Evolutionary conservation across 2,329 filamentous ascomycete species (phyloP).

Genomic region (Xylariaceae sp.): DNA sequence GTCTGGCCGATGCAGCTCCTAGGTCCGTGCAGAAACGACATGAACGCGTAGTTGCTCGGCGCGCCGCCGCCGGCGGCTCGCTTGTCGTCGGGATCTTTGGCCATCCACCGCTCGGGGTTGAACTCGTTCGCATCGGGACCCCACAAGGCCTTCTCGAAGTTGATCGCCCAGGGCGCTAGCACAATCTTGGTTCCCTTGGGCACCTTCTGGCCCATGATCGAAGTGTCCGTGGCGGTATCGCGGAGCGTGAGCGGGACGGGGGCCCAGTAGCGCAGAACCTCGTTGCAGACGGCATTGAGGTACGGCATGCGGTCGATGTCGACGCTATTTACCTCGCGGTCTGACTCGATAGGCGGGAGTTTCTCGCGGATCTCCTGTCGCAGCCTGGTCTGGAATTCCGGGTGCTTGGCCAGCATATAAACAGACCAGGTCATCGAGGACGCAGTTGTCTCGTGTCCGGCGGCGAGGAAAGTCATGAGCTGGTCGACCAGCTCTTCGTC

Average conservation of each 20-base stretch:
- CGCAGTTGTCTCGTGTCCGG: constrained; percentile 50
- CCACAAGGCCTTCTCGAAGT: constrained; percentile 72
- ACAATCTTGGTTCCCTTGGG: constrained; percentile 68
- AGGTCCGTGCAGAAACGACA: constrained; percentile 87
- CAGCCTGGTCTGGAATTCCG: constrained; percentile 42
- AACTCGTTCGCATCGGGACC: constrained; percentile 75
- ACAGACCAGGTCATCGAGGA: constrained; percentile 45
- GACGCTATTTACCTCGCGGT: constrained; percentile 32
- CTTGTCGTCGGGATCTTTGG: constrained; percentile 40
- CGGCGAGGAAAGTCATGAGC: constrained; percentile 47
- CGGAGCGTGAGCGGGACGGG: constrained; percentile 62
- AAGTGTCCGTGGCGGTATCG: constrained; percentile 57
- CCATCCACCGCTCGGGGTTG: constrained; percentile 76
- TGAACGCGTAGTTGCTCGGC: constrained; percentile 72
- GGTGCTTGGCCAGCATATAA: constrained; percentile 42
- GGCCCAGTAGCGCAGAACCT: constrained; percentile 45
- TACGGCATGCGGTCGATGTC: constrained; percentile 46
- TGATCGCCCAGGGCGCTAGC: constrained; percentile 67
- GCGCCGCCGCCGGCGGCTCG: constrained; percentile 68
- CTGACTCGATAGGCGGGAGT: constrained; percentile 40
- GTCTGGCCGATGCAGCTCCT: constrained; percentile 80
- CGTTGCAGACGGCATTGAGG: constrained; percentile 47
- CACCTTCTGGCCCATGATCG: constrained; percentile 59
- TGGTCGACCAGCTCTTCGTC: constrained; percentile 45
- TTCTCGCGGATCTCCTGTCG: constrained; percentile 43